Conservation (phyloP, 2,329 filamentous ascomycete genomes). For the Aspergillus candidus region DNA sequence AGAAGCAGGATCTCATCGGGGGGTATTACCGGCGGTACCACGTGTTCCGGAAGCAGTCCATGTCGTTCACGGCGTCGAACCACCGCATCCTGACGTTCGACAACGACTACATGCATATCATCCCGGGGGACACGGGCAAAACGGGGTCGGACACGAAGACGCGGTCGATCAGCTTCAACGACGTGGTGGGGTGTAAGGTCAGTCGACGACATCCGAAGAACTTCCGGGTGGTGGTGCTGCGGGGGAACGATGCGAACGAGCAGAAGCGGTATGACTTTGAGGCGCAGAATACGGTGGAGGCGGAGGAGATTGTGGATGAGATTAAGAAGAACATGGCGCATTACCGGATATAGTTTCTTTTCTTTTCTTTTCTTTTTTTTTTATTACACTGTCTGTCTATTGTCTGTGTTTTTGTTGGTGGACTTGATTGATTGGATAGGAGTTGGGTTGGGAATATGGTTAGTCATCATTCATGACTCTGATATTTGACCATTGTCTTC, state of each 20-base stretch:
- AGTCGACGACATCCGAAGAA: constrained; percentile 59
- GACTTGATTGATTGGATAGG: too few species aligned
- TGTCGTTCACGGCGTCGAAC: constrained; percentile 57
- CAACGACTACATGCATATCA: constrained; percentile 61
- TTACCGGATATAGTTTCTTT: constrained; percentile 31
- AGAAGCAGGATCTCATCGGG: constrained; percentile 43
- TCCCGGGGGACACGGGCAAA: constrained; percentile 52
- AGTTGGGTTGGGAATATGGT: too few species aligned
- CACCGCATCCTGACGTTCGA: constrained; percentile 58
- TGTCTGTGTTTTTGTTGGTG: background rate
- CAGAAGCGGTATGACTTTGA: constrained; percentile 64
- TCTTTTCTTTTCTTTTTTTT: background rate
- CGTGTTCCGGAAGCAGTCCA: constrained; percentile 59
- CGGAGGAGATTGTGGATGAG: constrained; percentile 57
- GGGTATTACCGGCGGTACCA: constrained; percentile 57
- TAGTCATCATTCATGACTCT: too few species aligned
- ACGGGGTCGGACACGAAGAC: constrained; percentile 50
- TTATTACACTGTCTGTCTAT: background rate
- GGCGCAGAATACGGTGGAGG: constrained; percentile 51
- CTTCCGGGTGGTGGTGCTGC: constrained; percentile 56
- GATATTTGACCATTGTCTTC: too few species aligned
- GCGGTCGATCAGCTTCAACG: constrained; percentile 57
- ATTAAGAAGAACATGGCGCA: constrained; percentile 54
- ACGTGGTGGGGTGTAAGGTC: constrained; percentile 60
- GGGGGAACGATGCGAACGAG: constrained; percentile 56